These are phyloP conservation scores for Chondrus crispus DNA, from an alignment of 23 red algal genomes.

Conservation along the genomic window DNA sequence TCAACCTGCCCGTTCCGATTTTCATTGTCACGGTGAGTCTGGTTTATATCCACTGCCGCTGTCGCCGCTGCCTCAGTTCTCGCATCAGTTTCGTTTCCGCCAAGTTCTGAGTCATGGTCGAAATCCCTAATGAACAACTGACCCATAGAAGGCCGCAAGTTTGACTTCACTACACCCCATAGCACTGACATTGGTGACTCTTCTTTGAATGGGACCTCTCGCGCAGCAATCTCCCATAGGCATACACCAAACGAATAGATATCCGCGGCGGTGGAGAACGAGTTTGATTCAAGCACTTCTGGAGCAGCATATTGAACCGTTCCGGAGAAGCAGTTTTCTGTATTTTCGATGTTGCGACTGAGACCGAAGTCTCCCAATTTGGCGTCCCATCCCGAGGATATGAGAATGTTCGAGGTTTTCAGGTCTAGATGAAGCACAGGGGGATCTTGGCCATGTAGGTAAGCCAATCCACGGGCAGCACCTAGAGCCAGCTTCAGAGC, in stretches of 20 bases:
- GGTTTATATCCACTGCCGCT: neutral
- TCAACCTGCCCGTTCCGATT: too few species aligned
- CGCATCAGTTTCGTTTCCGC: neutral
- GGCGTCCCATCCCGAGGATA: conserved; percentile 66
- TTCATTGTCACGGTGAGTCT: too few species aligned
- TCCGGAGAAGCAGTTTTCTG: conserved; percentile 67
- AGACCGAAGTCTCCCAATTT: conserved; percentile 89
- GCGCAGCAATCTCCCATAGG: conserved; percentile 83
- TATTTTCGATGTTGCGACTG: conserved; percentile 54
- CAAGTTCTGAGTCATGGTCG: neutral
- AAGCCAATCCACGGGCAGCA: conserved; percentile 74
- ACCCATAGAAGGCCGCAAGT: conserved; percentile 28
- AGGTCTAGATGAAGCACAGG: conserved; percentile 87
- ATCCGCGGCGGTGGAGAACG: conserved; percentile 62
- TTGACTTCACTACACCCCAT: conserved; percentile 58
- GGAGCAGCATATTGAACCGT: conserved; percentile 88
- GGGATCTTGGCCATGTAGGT: conserved; percentile 78
- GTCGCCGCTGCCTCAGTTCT: neutral
- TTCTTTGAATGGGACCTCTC: conserved; percentile 67
- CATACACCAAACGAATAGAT: conserved; percentile 87
- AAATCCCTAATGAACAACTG: neutral
- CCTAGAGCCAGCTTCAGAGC: conserved; percentile 62
- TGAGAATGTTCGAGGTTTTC: conserved; percentile 81
- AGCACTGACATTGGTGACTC: conserved; percentile 67
- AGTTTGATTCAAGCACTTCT: conserved; percentile 73